A percentile compares a stretch with the other conserved stretches of the same genome.
These are phyloP conservation scores for Actinidia arguta DNA, from an alignment of 179 eudicot genomes.

Conservation along the genomic window DNA sequence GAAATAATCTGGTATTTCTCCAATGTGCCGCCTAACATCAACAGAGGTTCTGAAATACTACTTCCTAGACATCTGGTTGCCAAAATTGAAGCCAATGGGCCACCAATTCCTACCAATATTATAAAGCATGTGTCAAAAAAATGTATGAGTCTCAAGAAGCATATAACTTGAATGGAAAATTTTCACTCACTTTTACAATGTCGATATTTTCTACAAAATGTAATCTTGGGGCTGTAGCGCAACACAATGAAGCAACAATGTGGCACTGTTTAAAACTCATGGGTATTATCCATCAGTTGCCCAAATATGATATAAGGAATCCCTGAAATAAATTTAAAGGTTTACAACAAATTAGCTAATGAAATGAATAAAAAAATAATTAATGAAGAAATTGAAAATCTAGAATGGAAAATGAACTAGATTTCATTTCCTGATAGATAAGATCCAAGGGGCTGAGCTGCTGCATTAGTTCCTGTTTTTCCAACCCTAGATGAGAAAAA, in stretches of 20 bases:
- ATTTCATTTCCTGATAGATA: conserved; percentile 71
- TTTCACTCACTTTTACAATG: conserved; percentile 51
- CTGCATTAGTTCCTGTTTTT: conserved; percentile 55
- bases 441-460: conserved; percentile 69
- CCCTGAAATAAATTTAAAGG: conserved; percentile 65
- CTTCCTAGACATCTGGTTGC: conserved; percentile 51
- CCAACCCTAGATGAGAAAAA: conserved; percentile 65
- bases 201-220: conserved; percentile 56
- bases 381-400: neutral
- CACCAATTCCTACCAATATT: conserved; percentile 59
- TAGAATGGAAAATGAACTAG: conserved; percentile 31
- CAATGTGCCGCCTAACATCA: conserved; percentile 86
- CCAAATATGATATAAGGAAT: conserved; percentile 47
- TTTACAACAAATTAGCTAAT: conserved; percentile 2
- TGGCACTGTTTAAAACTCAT: conserved; percentile 59
- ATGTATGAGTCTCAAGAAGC: neutral
- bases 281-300: conserved; percentile 51
- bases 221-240: conserved; percentile 53
- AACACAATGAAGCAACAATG: conserved; percentile 48
- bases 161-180: neutral
- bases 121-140: conserved; percentile 17
- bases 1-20: conserved; percentile 83
- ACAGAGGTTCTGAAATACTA: conserved; percentile 62
- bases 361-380: neutral
- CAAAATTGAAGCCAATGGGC: conserved; percentile 46